Evolutionary conservation across 768 basidiomycete genomes (phyloP), one percentile per base, ranked within the genome.

Genomic region (Amanita brunnescens): DNA sequence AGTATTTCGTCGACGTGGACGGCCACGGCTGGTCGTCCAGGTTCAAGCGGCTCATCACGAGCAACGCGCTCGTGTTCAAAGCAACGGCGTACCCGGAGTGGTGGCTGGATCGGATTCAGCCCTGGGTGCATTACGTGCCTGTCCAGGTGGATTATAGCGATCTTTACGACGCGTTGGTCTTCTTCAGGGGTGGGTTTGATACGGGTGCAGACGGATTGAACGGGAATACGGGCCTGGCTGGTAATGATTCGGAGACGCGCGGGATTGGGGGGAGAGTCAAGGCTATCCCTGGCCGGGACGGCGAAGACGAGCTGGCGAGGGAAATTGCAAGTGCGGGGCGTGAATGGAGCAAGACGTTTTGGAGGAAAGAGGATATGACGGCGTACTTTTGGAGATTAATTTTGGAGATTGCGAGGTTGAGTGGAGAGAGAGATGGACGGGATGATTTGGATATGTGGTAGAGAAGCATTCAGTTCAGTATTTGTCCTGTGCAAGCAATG

Each of bases 61-160:
- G 73, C 37, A 81, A 82, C 21, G 75, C 82, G 0, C 70, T 83
- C 20, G 64, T 85, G 2, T 77, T 85, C 62, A 84, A 85, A 60
- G 69, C 79, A 10, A 82, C 83, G 0, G 73, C 80, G 48, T 84
- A 80, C 57, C 82, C 81, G 1, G 84, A 85, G 64, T 86, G 84
- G 84, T 81, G 68, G 56, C 64, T 65, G 9, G 77, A 80, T 34
- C 72, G 79, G 18, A 67, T 77, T 43, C 74, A 73, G 48, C 78
- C 83, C 0, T 85, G 83, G 83, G 75, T 85, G 1, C 83, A 85
- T 59, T 86, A 85, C 57, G 74, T 85, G 0, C 84, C 84, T 3
- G 65, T 85, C 3, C 75, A 78, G 52, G 61, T 80, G 0, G 79
- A 82, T 54, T 76, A 79, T 21, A 69, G 73, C 0, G 83, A 86